Percentiles rank a stretch among this genome's conserved stretches.
Conservation (phyloP, 768 basidiomycete species). For the Panus rudis region DNA sequence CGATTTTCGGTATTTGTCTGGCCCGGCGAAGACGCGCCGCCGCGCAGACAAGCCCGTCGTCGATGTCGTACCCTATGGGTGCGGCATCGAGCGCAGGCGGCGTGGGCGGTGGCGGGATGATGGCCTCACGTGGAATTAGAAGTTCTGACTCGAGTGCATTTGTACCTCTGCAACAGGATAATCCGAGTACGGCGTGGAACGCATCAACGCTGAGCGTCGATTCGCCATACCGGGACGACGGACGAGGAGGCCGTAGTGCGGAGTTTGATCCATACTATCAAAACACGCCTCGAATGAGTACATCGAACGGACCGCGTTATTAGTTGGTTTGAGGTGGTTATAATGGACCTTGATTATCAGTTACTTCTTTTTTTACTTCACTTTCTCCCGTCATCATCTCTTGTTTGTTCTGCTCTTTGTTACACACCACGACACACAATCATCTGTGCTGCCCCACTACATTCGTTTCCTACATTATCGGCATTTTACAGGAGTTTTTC, state of each 20-base stretch:
- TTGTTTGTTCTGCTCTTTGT: too few species aligned
- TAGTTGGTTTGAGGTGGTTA: too few species aligned
- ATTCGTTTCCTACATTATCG: too few species aligned
- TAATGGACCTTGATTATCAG: too few species aligned
- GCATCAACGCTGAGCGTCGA: constrained; percentile 43
- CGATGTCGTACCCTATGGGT: constrained; percentile 34
- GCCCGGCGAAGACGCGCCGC: constrained; percentile 43
- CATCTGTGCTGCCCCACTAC: too few species aligned
- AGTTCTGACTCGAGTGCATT: constrained; percentile 65
- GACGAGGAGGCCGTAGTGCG: constrained; percentile 9
- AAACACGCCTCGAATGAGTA: constrained; percentile 21
- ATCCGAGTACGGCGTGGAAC: constrained; percentile 51
- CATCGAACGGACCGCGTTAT: constrained; percentile 1
- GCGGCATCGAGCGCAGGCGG: constrained; percentile 24
- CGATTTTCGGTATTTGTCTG: constrained; percentile 44
- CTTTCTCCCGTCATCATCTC: too few species aligned
- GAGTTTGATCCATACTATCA: constrained; percentile 33
- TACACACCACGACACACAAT: too few species aligned
- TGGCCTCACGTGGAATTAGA: constrained; percentile 30
- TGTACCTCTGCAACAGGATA: constrained; percentile 62
- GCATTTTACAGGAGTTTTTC: too few species aligned
- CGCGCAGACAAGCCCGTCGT: constrained; percentile 21
- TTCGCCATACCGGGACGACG: constrained; percentile 32
- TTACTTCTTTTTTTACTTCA: too few species aligned
- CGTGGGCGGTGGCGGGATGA: constrained; percentile 20